A percentile compares a stretch with the other conserved stretches of the same genome.
These are phyloP conservation scores for Irpex sp. DNA, from an alignment of 1,284 basidiomycete genomes.

Conservation along the genomic window DNA sequence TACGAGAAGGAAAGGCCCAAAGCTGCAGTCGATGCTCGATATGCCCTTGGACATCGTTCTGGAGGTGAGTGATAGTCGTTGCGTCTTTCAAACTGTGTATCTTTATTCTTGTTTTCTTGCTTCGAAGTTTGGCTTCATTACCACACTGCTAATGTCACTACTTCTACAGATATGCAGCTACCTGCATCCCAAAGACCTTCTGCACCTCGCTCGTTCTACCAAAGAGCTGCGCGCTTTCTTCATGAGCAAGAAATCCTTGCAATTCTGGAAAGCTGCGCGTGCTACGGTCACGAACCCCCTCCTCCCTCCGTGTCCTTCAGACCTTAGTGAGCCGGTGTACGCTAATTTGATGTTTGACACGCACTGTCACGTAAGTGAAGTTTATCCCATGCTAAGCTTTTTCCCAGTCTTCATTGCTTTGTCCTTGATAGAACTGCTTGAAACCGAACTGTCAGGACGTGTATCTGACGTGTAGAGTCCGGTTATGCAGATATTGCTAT, in stretches of 20 bases:
- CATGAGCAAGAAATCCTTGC: conserved; percentile 39
- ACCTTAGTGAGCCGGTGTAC: conserved; percentile 17
- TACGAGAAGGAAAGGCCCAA: neutral
- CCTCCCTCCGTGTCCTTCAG: conserved; percentile 8
- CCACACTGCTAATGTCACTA: neutral
- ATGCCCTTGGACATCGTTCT: conserved; percentile 14
- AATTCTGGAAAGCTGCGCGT: conserved; percentile 22
- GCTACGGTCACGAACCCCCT: conserved; percentile 3
- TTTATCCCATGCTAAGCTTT: neutral
- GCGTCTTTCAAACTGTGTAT: no score
- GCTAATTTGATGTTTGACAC: conserved; percentile 14
- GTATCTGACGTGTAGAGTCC: neutral
- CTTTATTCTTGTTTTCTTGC: neutral
- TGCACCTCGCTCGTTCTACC: conserved; percentile 48
- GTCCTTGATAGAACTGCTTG: neutral
- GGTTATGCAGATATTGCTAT: neutral
- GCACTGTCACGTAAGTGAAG: conserved; percentile 12
- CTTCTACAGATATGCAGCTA: conserved; percentile 50
- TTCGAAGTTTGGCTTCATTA: neutral
- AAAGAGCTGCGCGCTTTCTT: conserved; percentile 44
- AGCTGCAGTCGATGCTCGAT: conserved; percentile 11
- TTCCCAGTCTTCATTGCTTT: neutral
- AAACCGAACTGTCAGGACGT: neutral
- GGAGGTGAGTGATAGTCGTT: conserved; percentile 1
- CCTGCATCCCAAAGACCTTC: conserved; percentile 54